Base-by-base conservation (phyloP, 495 filamentous ascomycete genomes). In the Parachaetomium inaequale region DNA sequence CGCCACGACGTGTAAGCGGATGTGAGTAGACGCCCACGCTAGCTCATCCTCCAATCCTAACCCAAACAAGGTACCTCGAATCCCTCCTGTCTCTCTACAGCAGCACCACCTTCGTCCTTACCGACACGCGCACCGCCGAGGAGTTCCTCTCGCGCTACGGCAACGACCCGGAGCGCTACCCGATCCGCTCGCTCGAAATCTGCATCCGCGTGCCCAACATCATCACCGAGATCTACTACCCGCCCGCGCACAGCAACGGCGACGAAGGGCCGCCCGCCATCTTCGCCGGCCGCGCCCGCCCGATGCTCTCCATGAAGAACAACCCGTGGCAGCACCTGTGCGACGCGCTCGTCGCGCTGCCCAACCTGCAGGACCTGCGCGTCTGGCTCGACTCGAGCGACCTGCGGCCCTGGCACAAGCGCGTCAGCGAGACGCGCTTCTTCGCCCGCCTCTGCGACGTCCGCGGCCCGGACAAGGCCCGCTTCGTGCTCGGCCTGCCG, bases 331-430 rank as follows among this genome's bases (percentile, higher is more conserved):
- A 63, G 55, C 57, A 55, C 11, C 43, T 71, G 4, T 70, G 70
- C 63, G 58, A 57, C 45, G 31, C 6, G 14, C 59, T 73, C 0
- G 63, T 25, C 14, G 50, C 19, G 7, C 52, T 64, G 26, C 36
- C 40, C 4, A n/a, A 29, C 17, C 58, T 73, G 34, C 63, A 57
- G 5, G 40, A 36, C 19, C 58, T 73, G 19, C 61, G 58, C 55
- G 40, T 73, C 42, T 73, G 68, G 68, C 50, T 73, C 32, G 64
- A 73, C 62, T 62, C 68, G 54, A 47, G 64, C 32, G 70, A 73
- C 61, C 66, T 73, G 47, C 61, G 68, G 12, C 66, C 65, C 4
- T 73, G 70, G 70, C 55, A 67, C 50, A 55, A 59, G 56, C 65
- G 67, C 21, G 66, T 70, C 6, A 61, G 50, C 60, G 70, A 72